Evolutionary conservation across 2,329 filamentous ascomycete species (phyloP), one percentile per base, ranked within the genome.

Genomic region (Aphanocladium album): DNA sequence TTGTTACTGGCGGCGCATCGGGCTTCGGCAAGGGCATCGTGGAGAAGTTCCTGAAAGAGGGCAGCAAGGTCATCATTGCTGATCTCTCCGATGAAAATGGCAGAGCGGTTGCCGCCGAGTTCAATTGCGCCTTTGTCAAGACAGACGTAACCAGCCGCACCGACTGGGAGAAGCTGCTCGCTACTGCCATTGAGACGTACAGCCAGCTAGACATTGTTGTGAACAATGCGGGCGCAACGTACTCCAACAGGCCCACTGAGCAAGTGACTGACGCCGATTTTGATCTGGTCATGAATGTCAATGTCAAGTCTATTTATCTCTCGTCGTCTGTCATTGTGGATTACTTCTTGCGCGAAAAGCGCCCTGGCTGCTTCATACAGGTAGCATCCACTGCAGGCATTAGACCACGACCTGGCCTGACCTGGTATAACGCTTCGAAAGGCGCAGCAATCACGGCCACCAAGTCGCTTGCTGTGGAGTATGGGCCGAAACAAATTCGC

Each of bases 381-480:
- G 83, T 89, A 54, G 85, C 87, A 1, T 87, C 83, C 2, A 88
- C 86, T 0, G 86, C 86, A 0, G 85, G 69, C 0, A 71, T 76
- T 8, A 74, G 88, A 27, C 87, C 87, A 0, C 77, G 87, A 25
- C 83, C 84, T 0, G 82, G 85, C 0, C 68, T 89, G 50, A 85
- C 86, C 1, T 89, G 87, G 86, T 89, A 89, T 67, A 89, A 89
- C 67, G 84, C 86, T 1, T 84, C 81, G 47, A 90, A 90, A 70
- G 86, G 83, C 0, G 87, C 87, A 0, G 82, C 88, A 12, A 81
- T 81, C 65, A 88, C 82, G 53, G 84, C 83, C 43, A 79, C 77
- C 0, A 82, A 82, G 71, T 69, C 73, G 1, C 72, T 93, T 65
- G 89, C 89, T 0, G 85, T 88, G 1, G 89, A 92, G 71, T 92